Percentiles rank a stretch among this genome's conserved stretches.
phyloP scores from a whole-genome alignment of 345 rosid genomes.

The Anastatica hierochuntica region DNA sequence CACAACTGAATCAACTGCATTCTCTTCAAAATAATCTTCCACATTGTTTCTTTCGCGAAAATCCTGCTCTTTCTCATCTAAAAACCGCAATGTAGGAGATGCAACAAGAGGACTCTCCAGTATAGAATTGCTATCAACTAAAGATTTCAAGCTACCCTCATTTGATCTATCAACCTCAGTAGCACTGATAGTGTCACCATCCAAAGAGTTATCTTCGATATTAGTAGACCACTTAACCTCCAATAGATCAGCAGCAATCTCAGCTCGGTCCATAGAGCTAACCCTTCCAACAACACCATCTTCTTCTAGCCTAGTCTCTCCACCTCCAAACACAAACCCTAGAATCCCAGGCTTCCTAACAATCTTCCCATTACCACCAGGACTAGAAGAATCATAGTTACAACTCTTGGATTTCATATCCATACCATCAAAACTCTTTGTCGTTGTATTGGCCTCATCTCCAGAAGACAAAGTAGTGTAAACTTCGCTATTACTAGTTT shows the following conservation, averaged over 20 bases:
- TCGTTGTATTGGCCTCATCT: constrained; percentile 29
- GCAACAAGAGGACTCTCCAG: constrained; percentile 31
- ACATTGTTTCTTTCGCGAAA: constrained; percentile 26
- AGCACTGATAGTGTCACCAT: neutral
- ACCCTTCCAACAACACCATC: constrained; percentile 33
- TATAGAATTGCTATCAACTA: constrained; percentile 13
- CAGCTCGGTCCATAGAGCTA: constrained; percentile 68
- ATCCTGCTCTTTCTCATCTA: constrained; percentile 30
- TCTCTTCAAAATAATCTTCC: constrained; percentile 27
- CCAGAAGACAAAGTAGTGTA: constrained; percentile 47
- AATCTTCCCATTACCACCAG: constrained; percentile 31
- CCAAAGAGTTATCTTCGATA: constrained; percentile 23
- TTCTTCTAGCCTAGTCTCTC: constrained; percentile 15
- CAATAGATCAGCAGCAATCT: constrained; percentile 78
- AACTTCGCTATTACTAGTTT: constrained; percentile 22
- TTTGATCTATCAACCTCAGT: neutral
- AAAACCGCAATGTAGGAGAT: constrained; percentile 19
- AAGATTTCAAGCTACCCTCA: neutral
- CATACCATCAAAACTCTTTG: constrained; percentile 3
- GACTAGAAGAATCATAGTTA: constrained; percentile 29
- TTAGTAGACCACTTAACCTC: constrained; percentile 80
- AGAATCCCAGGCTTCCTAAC: constrained; percentile 45
- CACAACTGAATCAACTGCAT: constrained; percentile 25
- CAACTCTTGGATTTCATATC: constrained; percentile 42
- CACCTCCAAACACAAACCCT: constrained; percentile 58